Evolutionary conservation across 495 filamentous ascomycete species (phyloP).

Genomic region (Lasiosphaeria miniovina): DNA sequence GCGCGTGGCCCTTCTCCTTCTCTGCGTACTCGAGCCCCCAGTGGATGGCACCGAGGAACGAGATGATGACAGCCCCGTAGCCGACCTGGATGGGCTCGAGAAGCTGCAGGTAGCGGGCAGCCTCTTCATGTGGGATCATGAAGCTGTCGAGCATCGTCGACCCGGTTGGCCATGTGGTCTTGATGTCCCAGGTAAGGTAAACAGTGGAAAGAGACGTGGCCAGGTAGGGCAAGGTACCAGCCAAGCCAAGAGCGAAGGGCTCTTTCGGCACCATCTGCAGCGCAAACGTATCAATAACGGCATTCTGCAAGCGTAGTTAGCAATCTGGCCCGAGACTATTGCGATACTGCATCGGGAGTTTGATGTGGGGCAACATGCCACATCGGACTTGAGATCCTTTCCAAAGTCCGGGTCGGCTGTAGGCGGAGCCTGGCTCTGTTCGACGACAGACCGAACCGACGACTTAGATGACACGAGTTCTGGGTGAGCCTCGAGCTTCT

Average conservation of each 20-base stretch:
- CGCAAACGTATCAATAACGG: constrained; percentile 84
- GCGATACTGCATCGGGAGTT: background rate
- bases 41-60: constrained; percentile 93
- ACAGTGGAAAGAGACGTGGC: constrained; percentile 86
- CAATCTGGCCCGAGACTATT: background rate
- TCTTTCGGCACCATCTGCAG: constrained; percentile 74
- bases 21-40: constrained; percentile 77
- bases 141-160: constrained; percentile 51
- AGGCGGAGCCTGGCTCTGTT: constrained; percentile 32
- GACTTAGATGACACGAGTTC: constrained; percentile 58
- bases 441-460: constrained; percentile 52
- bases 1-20: constrained; percentile 29
- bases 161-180: constrained; percentile 58
- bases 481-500: constrained; percentile 55
- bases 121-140: constrained; percentile 67
- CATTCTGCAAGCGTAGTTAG: constrained; percentile 51
- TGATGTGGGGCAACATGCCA: constrained; percentile 54
- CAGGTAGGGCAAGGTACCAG: constrained; percentile 86
- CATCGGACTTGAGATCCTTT: constrained; percentile 65
- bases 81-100: constrained; percentile 91
- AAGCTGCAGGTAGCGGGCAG: constrained; percentile 69
- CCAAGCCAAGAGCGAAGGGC: constrained; percentile 76
- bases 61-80: constrained; percentile 91
- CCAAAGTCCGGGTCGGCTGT: constrained; percentile 58
- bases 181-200: constrained; percentile 78